Evolutionary conservation across 352 stramenopile species (phyloP), one percentile per base, ranked within the genome.

Genomic region (Phytophthora macrochlamydospora): DNA sequence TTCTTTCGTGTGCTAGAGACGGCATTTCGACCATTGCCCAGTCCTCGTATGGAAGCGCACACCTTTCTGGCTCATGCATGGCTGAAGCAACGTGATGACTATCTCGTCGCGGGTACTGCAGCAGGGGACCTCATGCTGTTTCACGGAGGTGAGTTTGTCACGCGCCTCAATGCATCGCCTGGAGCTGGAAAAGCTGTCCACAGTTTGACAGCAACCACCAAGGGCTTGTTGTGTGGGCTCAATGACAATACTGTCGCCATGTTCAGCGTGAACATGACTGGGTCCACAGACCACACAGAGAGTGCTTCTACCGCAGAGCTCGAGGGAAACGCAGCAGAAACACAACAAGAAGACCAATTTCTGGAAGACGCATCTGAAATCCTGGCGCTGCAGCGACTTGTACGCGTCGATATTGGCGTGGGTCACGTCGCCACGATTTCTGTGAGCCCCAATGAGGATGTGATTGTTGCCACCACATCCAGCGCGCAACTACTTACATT

Each of bases 1-100:
- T 98, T 97, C 72, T 98, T 97, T 42, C 82, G 92, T 32, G 75
- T 98, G n/a, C 73, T 92, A 2, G 93, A 98, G 59, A 93, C 87
- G 51, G 70, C 92, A 13, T 87, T 97, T 44, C 79, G 89, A 4
- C 81, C 88, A 32, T 90, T 97, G 75, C 90, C 92, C 31, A 93
- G 77, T 54, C 83, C 87, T 42, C 80, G 79, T 13, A 79, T 97
- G 51, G 81, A 95, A 9, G 64, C 58, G 24, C 75, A 92, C 40
- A 75, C 84, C n/a, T 91, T 98, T 31, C 71, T 92, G 2, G 85
- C 81, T 38, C 92, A 97, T 68, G 75, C 73, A 35, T 98, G 94
- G 94, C 75, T 98, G 58, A 94, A 96, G 53, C 85, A 95, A 62
- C 80, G 85, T 5, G 89, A 98, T 29, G 89, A 98, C 71, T 88